phyloP scores from a whole-genome alignment of 176 grass and related monocot genomes.

The Oryza meyeriana region DNA sequence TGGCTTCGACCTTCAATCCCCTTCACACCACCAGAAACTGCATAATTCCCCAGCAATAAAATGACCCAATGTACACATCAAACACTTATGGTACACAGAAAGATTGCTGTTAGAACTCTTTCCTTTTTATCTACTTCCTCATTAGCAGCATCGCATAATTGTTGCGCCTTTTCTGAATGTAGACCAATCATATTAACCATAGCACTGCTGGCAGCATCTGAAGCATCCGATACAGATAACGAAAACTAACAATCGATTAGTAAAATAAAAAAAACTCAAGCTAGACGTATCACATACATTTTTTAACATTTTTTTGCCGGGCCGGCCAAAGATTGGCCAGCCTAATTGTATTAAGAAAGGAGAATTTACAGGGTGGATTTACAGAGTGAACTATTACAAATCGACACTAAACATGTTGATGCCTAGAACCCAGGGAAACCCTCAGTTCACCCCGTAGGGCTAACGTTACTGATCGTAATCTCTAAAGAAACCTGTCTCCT shows the following conservation, averaged over 20 bases:
- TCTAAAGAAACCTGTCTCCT: too few species aligned
- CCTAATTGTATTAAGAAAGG: too few species aligned
- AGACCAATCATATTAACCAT: constrained; percentile 98
- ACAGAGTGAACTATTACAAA: too few species aligned
- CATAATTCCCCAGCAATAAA: constrained; percentile 78
- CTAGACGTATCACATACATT: too few species aligned
- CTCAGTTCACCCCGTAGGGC: too few species aligned
- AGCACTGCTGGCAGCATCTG: constrained; percentile 76
- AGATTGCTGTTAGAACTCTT: constrained; percentile 92
- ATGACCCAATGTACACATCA: not conserved
- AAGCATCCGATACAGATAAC: constrained; percentile 67
- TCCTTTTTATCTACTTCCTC: constrained; percentile 77
- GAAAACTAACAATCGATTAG: constrained; percentile 8
- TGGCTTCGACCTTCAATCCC: constrained; percentile 96
- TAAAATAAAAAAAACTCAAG: constrained; percentile 4
- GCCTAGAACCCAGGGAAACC: too few species aligned
- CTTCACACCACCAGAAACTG: constrained; percentile 93
- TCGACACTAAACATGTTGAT: too few species aligned
- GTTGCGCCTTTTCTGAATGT: constrained; percentile 94
- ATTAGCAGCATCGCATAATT: constrained; percentile 88
- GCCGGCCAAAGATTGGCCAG: too few species aligned
- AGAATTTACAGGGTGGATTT: too few species aligned
- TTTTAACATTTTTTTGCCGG: too few species aligned
- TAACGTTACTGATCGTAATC: too few species aligned
- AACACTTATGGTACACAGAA: constrained; percentile 75